phyloP scores from a whole-genome alignment of 805 yeast species.

The Cyberlindnera mississippiensis region DNA sequence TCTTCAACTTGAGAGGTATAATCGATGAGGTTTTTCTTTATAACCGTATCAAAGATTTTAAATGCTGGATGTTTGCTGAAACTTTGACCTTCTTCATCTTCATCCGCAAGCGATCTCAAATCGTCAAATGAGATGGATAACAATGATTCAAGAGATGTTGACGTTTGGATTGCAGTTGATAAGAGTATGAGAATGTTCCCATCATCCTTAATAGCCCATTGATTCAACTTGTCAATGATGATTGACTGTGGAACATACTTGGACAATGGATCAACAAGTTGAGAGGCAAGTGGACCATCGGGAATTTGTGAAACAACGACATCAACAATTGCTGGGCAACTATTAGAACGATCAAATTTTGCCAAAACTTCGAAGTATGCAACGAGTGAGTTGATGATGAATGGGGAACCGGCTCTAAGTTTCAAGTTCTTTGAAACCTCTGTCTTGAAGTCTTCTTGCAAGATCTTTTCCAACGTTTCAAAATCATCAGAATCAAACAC shows the following conservation, averaged over 20 bases:
- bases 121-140: conserved; percentile 20
- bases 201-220: conserved; percentile 1
- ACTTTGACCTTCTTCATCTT: conserved; percentile 20
- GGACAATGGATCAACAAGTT: conserved; percentile 22
- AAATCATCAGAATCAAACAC: conserved; percentile 17
- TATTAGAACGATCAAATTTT: neutral
- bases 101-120: conserved; percentile 17
- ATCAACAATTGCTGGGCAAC: conserved; percentile 15
- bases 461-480: conserved; percentile 26
- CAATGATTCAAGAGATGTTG: conserved; percentile 13
- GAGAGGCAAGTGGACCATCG: conserved; percentile 14
- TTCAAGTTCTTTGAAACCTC: conserved; percentile 29
- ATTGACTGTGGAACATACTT: conserved; percentile 16
- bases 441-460: conserved; percentile 26
- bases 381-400: conserved; percentile 30
- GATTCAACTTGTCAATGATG: conserved; percentile 5
- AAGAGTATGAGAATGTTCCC: conserved; percentile 14
- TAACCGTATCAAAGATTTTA: conserved; percentile 26
- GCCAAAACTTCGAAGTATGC: conserved; percentile 25
- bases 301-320: conserved; percentile 17
- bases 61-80: conserved; percentile 26
- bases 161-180: conserved; percentile 8
- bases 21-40: conserved; percentile 22
- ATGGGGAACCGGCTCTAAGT: conserved; percentile 30
- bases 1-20: conserved; percentile 29